phyloP scores from a whole-genome alignment of 2,329 filamentous ascomycete genomes.

The Penicillium psychrosexuale region DNA sequence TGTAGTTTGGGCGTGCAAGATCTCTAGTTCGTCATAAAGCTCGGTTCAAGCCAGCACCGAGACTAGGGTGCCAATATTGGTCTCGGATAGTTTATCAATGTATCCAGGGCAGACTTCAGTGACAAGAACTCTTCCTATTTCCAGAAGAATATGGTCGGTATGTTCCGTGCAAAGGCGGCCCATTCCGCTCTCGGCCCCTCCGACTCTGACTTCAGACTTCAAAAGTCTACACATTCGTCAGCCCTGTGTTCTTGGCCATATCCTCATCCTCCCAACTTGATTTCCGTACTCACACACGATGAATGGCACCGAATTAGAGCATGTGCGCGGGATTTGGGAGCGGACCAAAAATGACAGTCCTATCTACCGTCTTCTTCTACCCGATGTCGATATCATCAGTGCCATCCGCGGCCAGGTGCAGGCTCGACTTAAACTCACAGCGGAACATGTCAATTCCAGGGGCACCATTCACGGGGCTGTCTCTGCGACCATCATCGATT shows the following conservation, averaged over 20 bases:
- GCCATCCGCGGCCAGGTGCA: constrained; percentile 6
- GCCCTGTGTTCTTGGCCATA: background rate
- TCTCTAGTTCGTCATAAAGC: too few species aligned
- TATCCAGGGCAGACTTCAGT: too few species aligned
- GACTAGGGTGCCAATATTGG: too few species aligned
- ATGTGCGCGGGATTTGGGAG: constrained; percentile 8
- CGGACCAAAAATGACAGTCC: constrained; percentile 9
- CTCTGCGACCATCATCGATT: constrained; percentile 8
- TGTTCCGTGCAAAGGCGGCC: background rate
- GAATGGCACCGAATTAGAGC: constrained; percentile 1
- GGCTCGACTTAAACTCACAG: constrained; percentile 7
- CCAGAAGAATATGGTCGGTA: background rate
- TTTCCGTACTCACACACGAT: background rate
- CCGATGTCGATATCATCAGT: constrained; percentile 3
- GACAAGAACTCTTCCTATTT: too few species aligned
- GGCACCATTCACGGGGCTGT: constrained; percentile 10
- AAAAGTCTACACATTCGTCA: background rate
- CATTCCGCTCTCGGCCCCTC: background rate
- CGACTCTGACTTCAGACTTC: background rate
- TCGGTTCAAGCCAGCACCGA: too few species aligned
- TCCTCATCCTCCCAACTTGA: background rate
- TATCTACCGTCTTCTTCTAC: constrained; percentile 8
- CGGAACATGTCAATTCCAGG: constrained; percentile 8
- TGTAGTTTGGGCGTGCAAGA: too few species aligned
- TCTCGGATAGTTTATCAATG: too few species aligned